Base-by-base conservation (phyloP, 2,329 filamentous ascomycete species). In the Scytalidium lignicola region DNA sequence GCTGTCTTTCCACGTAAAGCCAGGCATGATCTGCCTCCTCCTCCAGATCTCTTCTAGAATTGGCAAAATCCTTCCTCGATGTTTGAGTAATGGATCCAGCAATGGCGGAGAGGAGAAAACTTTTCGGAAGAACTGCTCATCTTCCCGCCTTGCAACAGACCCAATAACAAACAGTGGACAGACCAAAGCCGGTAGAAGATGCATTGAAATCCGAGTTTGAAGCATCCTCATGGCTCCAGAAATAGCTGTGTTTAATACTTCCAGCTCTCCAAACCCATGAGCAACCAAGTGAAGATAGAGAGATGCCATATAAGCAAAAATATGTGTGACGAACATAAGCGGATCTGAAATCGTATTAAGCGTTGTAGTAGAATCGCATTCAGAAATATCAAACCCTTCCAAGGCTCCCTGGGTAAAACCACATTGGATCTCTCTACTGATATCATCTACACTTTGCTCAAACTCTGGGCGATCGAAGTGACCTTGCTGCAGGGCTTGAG, bases 401-500 rank as follows among this genome's bases (percentile, higher is more conserved):
- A 60, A 47, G 21, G 51, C 47, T 15, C 45, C 32, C 37, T 61
- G 42, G 9, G 50, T 52, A 39, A 58, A 18, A 6, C 55, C 57
- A 19, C 32, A 47, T 29, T 55, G 52, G 17, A 64, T 50, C n/a
- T 56, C 51, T 39, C 41, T 42, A 12, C 49, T 54, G 19, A 64
- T 61, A 26, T 55, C 32, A 13, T 48, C 51, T 1, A 42, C 51
- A n/a, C 29, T 50, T 3, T 43, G 23, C 3, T 51, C 28, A 41
- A 59, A 55, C 28, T 50, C 49, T 10, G 47, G 23, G 12, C 19
- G 44, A 44, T 55, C 47, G 18, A 54, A 49, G 17, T 29, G 19
- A 10, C 50, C 53, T 17, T 51, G 39, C 20, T 52, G 60, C 43
- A 67, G 71, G 52, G 70, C 70, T 19, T 71, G 63, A 55, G 73